Evolutionary conservation across 352 stramenopile genomes (phyloP).

Genomic region (Phytophthora capsici): DNA sequence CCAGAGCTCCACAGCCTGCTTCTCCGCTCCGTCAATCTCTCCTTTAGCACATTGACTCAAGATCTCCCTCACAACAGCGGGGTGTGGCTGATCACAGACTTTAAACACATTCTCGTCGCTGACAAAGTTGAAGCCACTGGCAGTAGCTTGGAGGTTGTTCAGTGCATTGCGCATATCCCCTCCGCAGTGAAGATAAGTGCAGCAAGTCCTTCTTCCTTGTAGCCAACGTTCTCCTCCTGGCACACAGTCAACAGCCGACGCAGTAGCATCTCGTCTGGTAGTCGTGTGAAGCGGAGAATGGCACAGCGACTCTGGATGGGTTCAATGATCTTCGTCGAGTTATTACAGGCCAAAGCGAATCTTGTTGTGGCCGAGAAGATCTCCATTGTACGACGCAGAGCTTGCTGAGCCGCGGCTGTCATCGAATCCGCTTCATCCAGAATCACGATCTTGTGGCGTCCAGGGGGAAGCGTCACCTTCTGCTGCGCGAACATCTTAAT

Average conservation of each 20-base stretch:
- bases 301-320: conserved; percentile 98
- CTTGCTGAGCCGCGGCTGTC: conserved; percentile 97
- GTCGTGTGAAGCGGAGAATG: conserved; percentile 96
- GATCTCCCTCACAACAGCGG: conserved; percentile 78
- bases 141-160: conserved; percentile 99
- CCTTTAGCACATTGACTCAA: conserved; percentile 72
- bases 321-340: conserved; percentile 99
- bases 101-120: conserved; percentile 97
- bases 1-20: conserved; percentile 75
- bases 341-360: conserved; percentile 99
- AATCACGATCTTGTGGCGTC: conserved; percentile 98
- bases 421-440: conserved; percentile 99
- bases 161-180: conserved; percentile 99
- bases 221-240: conserved; percentile 89
- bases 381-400: conserved; percentile 98
- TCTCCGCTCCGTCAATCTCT: conserved; percentile 87
- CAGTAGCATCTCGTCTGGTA: conserved; percentile 97
- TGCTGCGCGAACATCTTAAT: conserved; percentile 99
- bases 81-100: conserved; percentile 97
- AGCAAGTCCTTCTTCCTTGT: conserved; percentile 93
- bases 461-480: conserved; percentile 94
- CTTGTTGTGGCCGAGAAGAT: conserved; percentile 98
- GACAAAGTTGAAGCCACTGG: conserved; percentile 95
- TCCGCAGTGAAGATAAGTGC: conserved; percentile 99
- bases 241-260: conserved; percentile 94